Base-by-base conservation (phyloP, 2,329 filamentous ascomycete species). In the Botrytis galanthina region DNA sequence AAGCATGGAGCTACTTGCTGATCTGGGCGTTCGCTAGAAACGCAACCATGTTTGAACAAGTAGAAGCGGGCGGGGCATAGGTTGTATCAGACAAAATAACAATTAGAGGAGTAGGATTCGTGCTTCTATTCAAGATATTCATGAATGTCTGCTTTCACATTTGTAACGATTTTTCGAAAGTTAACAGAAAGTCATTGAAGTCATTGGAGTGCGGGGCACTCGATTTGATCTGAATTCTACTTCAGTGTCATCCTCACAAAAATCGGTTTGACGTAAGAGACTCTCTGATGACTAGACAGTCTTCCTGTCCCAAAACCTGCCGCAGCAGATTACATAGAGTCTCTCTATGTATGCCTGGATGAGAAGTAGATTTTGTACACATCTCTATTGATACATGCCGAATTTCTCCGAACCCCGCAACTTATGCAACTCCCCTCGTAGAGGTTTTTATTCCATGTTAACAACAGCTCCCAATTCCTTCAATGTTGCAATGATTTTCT, bases 401-500 rank as follows among this genome's bases (percentile, higher is more conserved):
- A 76, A 76, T 74, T 72, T 73, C 71, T 70, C 57, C 74, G 73
- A 32, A 73, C 71, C 74, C 73, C 73, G 73, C 70, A 75, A 71
- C 73, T 78, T 75, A 74, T 76, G 77, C 74, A 77, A 48, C 61
- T n/a, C 72, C 66, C n/a, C 57, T 37, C 44, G 48, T 44, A 29
- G 10, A 39, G 37, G 86, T 93, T 97, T 84, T 86, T 94, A 98
- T 84, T 99, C 96, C 93, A 99, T 96, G 77, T 89, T 86, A 75
- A 93, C 95, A 77, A 93, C 94, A 77, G 92, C 96, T 77, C 96
- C 96, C 75, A 99, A 86, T 78, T 89, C 95, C 90, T 98, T 98
- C 87, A 99, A 88, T 60, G 93, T 91, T 84, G 93, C 93, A 74
- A 99, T 90, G 81, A 99, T 98, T 91, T 99, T 99, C 89, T 98